phyloP scores from a whole-genome alignment of 2,329 filamentous ascomycete genomes.

The Sporothrix phasma region DNA sequence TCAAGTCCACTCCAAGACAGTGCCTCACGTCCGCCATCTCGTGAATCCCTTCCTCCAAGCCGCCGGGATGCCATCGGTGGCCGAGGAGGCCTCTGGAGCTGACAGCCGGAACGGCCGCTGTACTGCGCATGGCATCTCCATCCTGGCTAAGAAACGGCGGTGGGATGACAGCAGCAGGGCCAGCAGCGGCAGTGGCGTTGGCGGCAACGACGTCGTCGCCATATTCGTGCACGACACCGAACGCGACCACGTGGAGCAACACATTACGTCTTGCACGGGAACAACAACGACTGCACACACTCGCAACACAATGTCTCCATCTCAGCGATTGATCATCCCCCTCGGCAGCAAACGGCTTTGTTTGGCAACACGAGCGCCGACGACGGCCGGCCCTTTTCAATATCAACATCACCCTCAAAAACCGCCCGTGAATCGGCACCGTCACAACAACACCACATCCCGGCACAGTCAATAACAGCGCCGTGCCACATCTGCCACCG shows the following conservation, averaged over 20 bases:
- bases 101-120: neutral
- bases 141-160: constrained; percentile 30
- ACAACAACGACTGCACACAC: neutral
- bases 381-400: neutral
- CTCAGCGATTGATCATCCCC: constrained; percentile 10
- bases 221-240: constrained; percentile 3
- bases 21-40: neutral
- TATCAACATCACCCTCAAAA: neutral
- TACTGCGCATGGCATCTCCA: neutral
- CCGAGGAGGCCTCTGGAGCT: constrained; percentile 4
- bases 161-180: constrained; percentile 25
- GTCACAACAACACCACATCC: constrained; percentile 12
- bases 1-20: neutral
- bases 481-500: constrained; percentile 61
- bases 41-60: neutral
- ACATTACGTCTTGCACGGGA: neutral
- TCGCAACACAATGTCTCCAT: neutral
- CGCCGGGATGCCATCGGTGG: constrained; percentile 13
- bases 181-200: neutral
- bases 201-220: neutral
- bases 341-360: constrained; percentile 9
- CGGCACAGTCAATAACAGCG: constrained; percentile 11
- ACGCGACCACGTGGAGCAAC: constrained; percentile 13
- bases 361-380: neutral
- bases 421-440: neutral